Evolutionary conservation across 2,329 filamentous ascomycete genomes (phyloP).

Genomic region (Monilinia fructigena): DNA sequence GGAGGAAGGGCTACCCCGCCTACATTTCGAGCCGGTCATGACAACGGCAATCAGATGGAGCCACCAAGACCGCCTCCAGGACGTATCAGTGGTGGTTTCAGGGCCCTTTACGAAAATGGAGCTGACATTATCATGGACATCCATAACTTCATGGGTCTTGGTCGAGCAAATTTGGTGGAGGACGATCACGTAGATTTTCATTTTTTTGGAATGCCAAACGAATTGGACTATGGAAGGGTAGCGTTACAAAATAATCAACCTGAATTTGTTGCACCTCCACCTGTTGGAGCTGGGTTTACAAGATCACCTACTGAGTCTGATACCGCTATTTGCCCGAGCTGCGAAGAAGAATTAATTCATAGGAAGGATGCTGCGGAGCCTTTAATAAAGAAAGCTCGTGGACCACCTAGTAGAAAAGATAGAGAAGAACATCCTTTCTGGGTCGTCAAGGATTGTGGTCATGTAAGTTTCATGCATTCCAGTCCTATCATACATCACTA

Average conservation of each 20-base stretch:
- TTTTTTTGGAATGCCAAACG: slow-evolving; percentile 31
- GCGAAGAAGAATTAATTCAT: slow-evolving; percentile 77
- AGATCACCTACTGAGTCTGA: slow-evolving; percentile 70
- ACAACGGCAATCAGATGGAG: background rate
- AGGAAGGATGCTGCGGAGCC: slow-evolving; percentile 47
- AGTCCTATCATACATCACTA: slow-evolving; percentile 26
- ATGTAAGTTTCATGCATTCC: slow-evolving; percentile 58
- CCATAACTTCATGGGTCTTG: background rate
- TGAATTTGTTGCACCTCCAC: slow-evolving; percentile 42
- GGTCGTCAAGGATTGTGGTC: slow-evolving; percentile 86
- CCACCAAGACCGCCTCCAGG: slow-evolving; percentile 5
- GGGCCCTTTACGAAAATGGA: background rate
- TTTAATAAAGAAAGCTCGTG: slow-evolving; percentile 46
- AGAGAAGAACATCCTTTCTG: slow-evolving; percentile 80
- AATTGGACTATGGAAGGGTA: slow-evolving; percentile 37
- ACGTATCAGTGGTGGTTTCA: background rate
- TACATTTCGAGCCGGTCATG: background rate
- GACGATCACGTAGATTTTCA: slow-evolving; percentile 1
- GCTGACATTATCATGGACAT: slow-evolving; percentile 14
- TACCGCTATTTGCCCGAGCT: slow-evolving; percentile 80
- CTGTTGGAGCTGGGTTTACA: slow-evolving; percentile 74
- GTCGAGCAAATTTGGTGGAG: background rate
- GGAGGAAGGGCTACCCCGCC: slow-evolving; percentile 6
- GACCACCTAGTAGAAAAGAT: slow-evolving; percentile 50
- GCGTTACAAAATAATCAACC: slow-evolving; percentile 36